Conservation (phyloP, 768 basidiomycete species). For the Postia placenta region DNA sequence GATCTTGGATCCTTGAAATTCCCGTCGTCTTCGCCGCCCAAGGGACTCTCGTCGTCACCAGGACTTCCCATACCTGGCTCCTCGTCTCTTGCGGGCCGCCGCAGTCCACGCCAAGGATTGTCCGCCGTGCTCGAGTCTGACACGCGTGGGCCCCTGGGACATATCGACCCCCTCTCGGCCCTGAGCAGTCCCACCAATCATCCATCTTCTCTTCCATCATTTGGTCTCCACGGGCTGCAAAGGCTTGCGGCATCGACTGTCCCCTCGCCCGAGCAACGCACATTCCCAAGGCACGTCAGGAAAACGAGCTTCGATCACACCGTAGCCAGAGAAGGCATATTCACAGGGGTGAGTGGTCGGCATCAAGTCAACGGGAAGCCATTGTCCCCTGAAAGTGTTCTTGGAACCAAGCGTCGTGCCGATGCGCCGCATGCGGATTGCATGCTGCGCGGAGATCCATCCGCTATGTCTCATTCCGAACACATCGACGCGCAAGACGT, state of each 20-base stretch:
- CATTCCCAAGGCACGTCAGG: slow-evolving; percentile 80
- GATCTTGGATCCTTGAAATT: slow-evolving; percentile 25
- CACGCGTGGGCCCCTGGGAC: slow-evolving; percentile 8
- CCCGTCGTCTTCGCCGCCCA: slow-evolving; percentile 21
- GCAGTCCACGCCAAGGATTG: slow-evolving; percentile 21
- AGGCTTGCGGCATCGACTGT: slow-evolving; percentile 27
- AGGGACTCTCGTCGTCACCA: slow-evolving; percentile 17
- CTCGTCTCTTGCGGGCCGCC: slow-evolving; percentile 14
- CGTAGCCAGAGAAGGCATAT: slow-evolving; percentile 60
- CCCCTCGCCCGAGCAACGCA: slow-evolving; percentile 34
- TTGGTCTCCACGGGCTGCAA: slow-evolving; percentile 56
- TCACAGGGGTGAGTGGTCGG: slow-evolving; percentile 53
- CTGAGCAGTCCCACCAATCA: slow-evolving; percentile 27
- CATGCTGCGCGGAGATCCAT: slow-evolving; percentile 70
- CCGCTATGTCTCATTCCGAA: slow-evolving; percentile 30
- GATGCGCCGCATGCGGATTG: slow-evolving; percentile 78
- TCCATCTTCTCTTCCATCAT: slow-evolving; percentile 70
- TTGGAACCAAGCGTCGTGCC: slow-evolving; percentile 75
- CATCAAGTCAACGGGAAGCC: slow-evolving; percentile 82
- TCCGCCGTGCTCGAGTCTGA: slow-evolving; percentile 20
- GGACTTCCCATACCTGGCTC: slow-evolving; percentile 21
- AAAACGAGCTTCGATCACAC: slow-evolving; percentile 97
- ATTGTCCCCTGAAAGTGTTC: slow-evolving; percentile 52
- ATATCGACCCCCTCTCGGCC: slow-evolving; percentile 18
- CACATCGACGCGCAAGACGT: slow-evolving; percentile 29